phyloP scores from a whole-genome alignment of 2,329 filamentous ascomycete species.

The Ascochyta pisi region DNA sequence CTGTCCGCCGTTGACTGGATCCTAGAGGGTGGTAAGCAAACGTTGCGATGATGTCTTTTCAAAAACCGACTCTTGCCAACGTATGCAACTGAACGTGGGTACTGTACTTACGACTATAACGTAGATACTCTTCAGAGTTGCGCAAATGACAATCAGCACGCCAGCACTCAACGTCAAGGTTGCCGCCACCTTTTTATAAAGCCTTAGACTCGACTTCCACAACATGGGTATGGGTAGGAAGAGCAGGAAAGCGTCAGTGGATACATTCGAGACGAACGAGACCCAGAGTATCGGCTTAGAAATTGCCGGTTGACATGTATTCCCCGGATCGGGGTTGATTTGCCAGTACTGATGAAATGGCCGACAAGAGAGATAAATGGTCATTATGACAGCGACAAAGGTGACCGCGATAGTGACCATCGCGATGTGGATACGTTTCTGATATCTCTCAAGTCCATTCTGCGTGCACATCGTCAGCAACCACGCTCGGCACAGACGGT shows the following conservation, averaged over 20 bases:
- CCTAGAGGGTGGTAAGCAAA: slow-evolving; percentile 16
- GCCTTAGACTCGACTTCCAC: slow-evolving; percentile 58
- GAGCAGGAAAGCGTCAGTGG: slow-evolving; percentile 65
- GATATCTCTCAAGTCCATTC: slow-evolving; percentile 18
- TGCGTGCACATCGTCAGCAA: slow-evolving; percentile 1
- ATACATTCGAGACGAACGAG: slow-evolving; percentile 57
- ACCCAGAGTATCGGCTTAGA: slow-evolving; percentile 20
- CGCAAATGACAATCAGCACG: slow-evolving; percentile 63
- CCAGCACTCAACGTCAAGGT: slow-evolving; percentile 63
- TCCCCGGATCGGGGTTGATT: slow-evolving; percentile 64
- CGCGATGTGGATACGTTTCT: slow-evolving; percentile 53
- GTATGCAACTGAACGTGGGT: not conserved
- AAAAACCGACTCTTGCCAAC: no score
- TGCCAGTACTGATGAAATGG: slow-evolving; percentile 66
- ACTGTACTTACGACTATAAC: slow-evolving; percentile 50
- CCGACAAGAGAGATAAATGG: slow-evolving; percentile 60
- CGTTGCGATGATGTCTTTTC: no score
- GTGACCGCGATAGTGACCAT: slow-evolving; percentile 58
- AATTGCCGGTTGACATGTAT: slow-evolving; percentile 20
- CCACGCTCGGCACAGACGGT: not conserved
- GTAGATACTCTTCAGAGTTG: slow-evolving; percentile 61
- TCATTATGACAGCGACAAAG: slow-evolving; percentile 58
- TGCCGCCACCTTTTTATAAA: slow-evolving; percentile 61
- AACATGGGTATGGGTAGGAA: slow-evolving; percentile 65
- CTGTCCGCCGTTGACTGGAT: slow-evolving; percentile 50